Conservation (phyloP, 1,284 basidiomycete species). For the Cryptococcus neoformans region DNA sequence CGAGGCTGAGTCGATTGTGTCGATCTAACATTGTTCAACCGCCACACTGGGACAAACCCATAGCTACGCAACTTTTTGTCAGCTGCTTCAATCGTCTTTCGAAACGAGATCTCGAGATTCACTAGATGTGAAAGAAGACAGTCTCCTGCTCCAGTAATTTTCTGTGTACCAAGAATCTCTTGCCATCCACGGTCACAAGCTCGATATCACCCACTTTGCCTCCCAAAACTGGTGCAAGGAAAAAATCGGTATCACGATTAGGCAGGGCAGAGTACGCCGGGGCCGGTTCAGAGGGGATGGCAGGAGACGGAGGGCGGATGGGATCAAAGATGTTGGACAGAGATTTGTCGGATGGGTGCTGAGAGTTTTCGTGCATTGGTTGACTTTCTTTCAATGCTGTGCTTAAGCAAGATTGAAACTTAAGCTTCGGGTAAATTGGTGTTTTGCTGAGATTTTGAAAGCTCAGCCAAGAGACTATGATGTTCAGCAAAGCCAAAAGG, state of each 20-base stretch:
- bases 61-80: conserved; percentile 19
- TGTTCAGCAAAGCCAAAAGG: no score
- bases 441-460: neutral
- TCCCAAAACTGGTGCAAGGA: conserved; percentile 27
- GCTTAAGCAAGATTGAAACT: neutral
- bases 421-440: neutral
- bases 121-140: conserved; percentile 46
- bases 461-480: no score
- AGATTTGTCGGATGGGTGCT: conserved; percentile 19
- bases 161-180: conserved; percentile 35
- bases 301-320: conserved; percentile 7
- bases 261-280: conserved; percentile 37
- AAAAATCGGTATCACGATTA: conserved; percentile 27
- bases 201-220: conserved; percentile 33
- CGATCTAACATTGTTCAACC: conserved; percentile 12
- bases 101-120: conserved; percentile 9
- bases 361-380: conserved; percentile 5
- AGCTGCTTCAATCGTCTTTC: neutral
- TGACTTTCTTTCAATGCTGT: neutral
- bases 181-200: conserved; percentile 37
- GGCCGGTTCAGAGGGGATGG: conserved; percentile 25
- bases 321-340: conserved; percentile 20
- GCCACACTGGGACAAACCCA: conserved; percentile 40
- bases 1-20: neutral
- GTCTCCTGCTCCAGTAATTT: conserved; percentile 37